These are phyloP conservation scores for Lithohypha guttulata DNA, from an alignment of 2,329 filamentous ascomycete genomes.

Conservation along the genomic window DNA sequence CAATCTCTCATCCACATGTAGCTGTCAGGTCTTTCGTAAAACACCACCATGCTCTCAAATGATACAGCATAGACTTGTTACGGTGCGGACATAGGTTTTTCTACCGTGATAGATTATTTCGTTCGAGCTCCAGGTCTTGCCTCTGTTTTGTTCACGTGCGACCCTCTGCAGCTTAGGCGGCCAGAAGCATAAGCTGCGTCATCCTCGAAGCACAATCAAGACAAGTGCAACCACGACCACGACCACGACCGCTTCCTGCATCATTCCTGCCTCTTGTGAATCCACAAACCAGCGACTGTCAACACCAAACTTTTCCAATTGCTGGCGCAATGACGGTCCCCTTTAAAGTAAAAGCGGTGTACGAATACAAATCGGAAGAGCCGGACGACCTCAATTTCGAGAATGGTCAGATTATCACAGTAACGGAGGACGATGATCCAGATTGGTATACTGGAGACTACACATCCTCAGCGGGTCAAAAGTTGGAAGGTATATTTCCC, in stretches of 20 bases:
- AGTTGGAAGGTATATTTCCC: conserved; percentile 83
- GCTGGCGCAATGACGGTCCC: conserved; percentile 55
- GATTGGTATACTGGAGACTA: conserved; percentile 63
- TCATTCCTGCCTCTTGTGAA: too few species aligned
- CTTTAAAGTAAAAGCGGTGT: conserved; percentile 93
- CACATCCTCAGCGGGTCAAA: conserved; percentile 60
- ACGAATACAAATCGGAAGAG: conserved; percentile 84
- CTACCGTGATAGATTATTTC: too few species aligned
- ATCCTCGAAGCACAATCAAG: conserved; percentile 17
- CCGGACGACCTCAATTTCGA: conserved; percentile 89
- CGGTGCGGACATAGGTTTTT: too few species aligned
- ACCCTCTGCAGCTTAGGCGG: conserved; percentile 1
- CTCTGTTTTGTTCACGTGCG: not conserved
- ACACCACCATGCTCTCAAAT: too few species aligned
- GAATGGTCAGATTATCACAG: conserved; percentile 80
- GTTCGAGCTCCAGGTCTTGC: not conserved
- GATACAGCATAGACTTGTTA: too few species aligned
- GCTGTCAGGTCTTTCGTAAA: too few species aligned
- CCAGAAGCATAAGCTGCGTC: not conserved
- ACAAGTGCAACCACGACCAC: too few species aligned
- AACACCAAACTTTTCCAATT: conserved; percentile 10
- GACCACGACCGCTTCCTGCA: too few species aligned
- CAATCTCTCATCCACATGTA: conserved; percentile 22
- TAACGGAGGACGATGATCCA: conserved; percentile 81
- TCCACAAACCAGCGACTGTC: not conserved